A percentile compares a stretch with the other conserved stretches of the same genome.
Conservation (phyloP, 257 asterid species). For the Fraxinus pennsylvanica region DNA sequence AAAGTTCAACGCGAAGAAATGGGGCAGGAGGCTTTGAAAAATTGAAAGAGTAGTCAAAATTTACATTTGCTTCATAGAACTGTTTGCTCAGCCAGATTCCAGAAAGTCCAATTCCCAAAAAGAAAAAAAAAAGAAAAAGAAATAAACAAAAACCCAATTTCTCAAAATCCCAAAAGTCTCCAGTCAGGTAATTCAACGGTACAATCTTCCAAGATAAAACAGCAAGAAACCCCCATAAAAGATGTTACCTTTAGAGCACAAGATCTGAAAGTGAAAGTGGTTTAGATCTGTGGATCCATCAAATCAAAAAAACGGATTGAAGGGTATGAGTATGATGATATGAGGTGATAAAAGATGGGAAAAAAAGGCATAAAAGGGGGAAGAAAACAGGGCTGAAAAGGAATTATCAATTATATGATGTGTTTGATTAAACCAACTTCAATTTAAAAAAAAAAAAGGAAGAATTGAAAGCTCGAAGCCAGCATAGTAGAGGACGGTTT, state of each 20-base stretch:
- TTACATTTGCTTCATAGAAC: conserved; percentile 23
- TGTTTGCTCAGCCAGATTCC: conserved; percentile 36
- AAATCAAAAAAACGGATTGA: conserved; percentile 25
- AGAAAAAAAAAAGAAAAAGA: background rate
- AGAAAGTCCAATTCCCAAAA: conserved; percentile 29
- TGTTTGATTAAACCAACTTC: conserved; percentile 35
- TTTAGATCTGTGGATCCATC: conserved; percentile 46
- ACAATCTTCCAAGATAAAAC: background rate
- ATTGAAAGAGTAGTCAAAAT: conserved; percentile 34
- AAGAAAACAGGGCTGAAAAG: conserved; percentile 19
- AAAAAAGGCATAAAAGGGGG: background rate
- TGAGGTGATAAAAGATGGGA: conserved; percentile 15
- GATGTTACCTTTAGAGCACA: conserved; percentile 32
- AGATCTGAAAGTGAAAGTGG: background rate
- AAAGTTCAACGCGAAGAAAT: conserved; percentile 41
- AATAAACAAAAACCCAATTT: conserved; percentile 1
- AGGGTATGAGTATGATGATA: conserved; percentile 28
- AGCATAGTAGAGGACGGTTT: conserved; percentile 45
- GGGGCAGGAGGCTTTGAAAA: conserved; percentile 18
- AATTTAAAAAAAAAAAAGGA: conserved; percentile 36
- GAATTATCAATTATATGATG: conserved; percentile 10
- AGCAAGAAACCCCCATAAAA: conserved; percentile 13
- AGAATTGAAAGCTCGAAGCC: conserved; percentile 50
- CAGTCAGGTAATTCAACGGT: background rate
- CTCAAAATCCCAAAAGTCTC: conserved; percentile 1